Evolutionary conservation across 1,284 basidiomycete genomes (phyloP).

Genomic region (Cryptococcus wingfieldii): DNA sequence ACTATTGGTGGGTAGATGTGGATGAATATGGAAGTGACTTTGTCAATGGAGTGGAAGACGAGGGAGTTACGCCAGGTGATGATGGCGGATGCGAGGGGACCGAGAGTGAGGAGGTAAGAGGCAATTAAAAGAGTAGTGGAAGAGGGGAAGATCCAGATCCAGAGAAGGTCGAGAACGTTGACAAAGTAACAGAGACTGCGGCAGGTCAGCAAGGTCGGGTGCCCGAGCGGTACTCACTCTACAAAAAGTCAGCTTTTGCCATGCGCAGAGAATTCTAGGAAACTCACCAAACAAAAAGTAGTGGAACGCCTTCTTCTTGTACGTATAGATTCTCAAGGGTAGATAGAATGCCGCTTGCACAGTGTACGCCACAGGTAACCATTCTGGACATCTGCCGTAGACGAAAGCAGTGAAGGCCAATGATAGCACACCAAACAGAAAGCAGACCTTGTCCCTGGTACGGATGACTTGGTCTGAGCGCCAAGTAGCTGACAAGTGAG

Average conservation of each 20-base stretch:
- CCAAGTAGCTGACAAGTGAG: constrained; percentile 68
- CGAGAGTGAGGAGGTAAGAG: constrained; percentile 78
- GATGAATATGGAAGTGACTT: constrained; percentile 84
- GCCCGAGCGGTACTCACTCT: constrained; percentile 13
- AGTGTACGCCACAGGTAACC: constrained; percentile 57
- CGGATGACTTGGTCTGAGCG: constrained; percentile 85
- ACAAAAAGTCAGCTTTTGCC: not conserved
- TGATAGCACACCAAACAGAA: constrained; percentile 86
- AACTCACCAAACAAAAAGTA: constrained; percentile 81
- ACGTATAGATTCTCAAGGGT: constrained; percentile 71
- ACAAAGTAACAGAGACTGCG: constrained; percentile 72
- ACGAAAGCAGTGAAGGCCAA: constrained; percentile 76
- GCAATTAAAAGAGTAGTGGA: constrained; percentile 73
- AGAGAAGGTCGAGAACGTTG: constrained; percentile 81
- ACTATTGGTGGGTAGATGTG: constrained; percentile 79
- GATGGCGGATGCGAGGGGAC: constrained; percentile 83
- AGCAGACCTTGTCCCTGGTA: constrained; percentile 76
- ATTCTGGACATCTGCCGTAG: constrained; percentile 78
- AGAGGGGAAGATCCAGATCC: constrained; percentile 74
- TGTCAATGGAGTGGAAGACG: constrained; percentile 93
- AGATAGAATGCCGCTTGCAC: constrained; percentile 69
- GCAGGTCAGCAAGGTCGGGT: not conserved
- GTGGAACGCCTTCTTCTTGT: constrained; percentile 82
- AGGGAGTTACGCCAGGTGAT: constrained; percentile 93
- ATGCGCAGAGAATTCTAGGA: not conserved